Conservation (phyloP, 1,284 basidiomycete genomes). For the Moesziomyces antarcticus region DNA sequence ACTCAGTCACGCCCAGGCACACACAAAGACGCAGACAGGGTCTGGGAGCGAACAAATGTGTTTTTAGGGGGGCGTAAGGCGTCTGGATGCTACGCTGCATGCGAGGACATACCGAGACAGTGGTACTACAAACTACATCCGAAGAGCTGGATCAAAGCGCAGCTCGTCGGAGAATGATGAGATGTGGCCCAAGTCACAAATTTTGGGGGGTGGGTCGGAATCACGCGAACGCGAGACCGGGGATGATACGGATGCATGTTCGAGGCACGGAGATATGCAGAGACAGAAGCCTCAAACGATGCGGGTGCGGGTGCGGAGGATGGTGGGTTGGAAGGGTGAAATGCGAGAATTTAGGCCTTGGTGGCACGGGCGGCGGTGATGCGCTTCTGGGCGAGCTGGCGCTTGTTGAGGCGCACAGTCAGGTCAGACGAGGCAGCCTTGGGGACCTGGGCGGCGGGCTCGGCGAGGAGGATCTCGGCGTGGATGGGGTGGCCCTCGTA, state of each 20-base stretch:
- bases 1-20: background rate
- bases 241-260: background rate
- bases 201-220: background rate
- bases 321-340: background rate
- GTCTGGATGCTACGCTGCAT: background rate
- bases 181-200: background rate
- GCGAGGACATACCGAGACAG: slow-evolving; percentile 1
- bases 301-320: slow-evolving; percentile 2
- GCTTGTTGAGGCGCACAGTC: slow-evolving; percentile 62
- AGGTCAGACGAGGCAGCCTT: slow-evolving; percentile 58
- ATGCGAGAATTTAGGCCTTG: slow-evolving; percentile 33
- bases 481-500: slow-evolving; percentile 89
- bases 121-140: slow-evolving; percentile 48
- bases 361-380: slow-evolving; percentile 56
- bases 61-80: slow-evolving; percentile 2
- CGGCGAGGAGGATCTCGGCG: slow-evolving; percentile 75
- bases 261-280: slow-evolving; percentile 5
- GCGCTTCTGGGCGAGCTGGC: slow-evolving; percentile 65
- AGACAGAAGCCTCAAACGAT: slow-evolving; percentile 7
- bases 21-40: background rate
- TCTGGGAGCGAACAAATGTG: slow-evolving; percentile 15
- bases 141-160: slow-evolving; percentile 2
- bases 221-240: background rate
- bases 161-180: background rate
- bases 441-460: slow-evolving; percentile 64